phyloP scores from a whole-genome alignment of 192 early-diverging fungal species.

The Coemansia sp. region DNA sequence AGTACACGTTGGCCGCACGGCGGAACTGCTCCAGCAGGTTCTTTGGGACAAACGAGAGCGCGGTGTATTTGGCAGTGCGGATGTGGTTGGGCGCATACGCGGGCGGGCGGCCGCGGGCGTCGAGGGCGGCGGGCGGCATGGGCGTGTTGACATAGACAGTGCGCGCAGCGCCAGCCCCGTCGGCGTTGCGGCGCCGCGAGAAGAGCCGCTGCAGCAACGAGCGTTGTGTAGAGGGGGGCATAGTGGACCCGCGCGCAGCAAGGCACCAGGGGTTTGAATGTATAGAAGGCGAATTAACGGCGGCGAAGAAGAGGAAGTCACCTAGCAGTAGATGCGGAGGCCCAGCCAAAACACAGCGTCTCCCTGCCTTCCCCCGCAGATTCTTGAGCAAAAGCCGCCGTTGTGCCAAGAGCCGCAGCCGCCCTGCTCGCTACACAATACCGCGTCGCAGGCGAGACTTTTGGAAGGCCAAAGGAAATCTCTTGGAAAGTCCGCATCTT shows the following conservation, averaged over 20 bases:
- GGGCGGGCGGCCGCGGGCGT: conserved; percentile 40
- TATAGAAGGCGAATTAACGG: no score
- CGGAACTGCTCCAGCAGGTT: conserved; percentile 97
- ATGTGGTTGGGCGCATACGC: conserved; percentile 67
- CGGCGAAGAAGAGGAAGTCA: no score
- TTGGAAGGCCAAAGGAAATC: neutral
- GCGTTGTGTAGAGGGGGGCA: neutral
- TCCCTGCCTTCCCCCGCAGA: neutral
- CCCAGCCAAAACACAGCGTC: neutral
- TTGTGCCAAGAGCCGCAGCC: no score
- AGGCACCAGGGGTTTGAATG: no score
- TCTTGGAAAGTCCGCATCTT: neutral
- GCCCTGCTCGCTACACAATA: no score
- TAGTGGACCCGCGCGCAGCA: no score
- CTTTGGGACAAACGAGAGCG: conserved; percentile 86
- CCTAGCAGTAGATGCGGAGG: no score
- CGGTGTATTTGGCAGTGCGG: conserved; percentile 86
- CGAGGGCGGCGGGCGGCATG: conserved; percentile 48
- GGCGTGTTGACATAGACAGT: conserved; percentile 63
- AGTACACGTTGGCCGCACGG: conserved; percentile 92
- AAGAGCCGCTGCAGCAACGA: conserved; percentile 16
- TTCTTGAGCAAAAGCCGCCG: no score
- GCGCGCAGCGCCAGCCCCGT: conserved; percentile 18
- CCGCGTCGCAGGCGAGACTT: no score
- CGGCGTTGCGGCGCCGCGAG: conserved; percentile 4